Evolutionary conservation across 805 yeast species (phyloP).

Genomic region (Monosporozyma solicola): DNA sequence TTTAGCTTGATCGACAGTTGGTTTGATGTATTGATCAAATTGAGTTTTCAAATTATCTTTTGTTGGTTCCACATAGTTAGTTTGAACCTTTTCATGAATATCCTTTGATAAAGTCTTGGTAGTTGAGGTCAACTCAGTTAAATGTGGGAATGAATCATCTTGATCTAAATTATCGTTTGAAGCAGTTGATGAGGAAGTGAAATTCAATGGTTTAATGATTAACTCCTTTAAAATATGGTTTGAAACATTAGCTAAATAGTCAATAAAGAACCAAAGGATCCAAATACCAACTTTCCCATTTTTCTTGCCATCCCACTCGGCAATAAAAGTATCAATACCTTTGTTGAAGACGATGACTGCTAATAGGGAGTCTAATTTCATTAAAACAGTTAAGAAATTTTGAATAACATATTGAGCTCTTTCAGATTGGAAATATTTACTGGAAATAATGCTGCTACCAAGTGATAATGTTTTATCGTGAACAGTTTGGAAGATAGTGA

Average conservation of each 20-base stretch:
- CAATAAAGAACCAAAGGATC: slow-evolving; percentile 23
- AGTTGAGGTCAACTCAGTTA: slow-evolving; percentile 22
- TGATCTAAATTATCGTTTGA: neutral
- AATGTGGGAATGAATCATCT: slow-evolving; percentile 17
- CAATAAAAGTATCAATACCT: slow-evolving; percentile 21
- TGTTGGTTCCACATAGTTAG: slow-evolving; percentile 18
- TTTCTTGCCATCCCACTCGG: slow-evolving; percentile 2
- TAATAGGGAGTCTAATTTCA: slow-evolving; percentile 17
- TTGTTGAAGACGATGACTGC: slow-evolving; percentile 23
- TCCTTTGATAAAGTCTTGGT: slow-evolving; percentile 22
- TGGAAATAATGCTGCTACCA: neutral
- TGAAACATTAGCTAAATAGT: slow-evolving; percentile 26
- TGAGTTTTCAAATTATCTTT: slow-evolving; percentile 10
- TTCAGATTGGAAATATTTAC: neutral
- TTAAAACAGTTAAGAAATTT: neutral
- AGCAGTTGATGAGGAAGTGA: neutral
- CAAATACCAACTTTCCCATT: slow-evolving; percentile 23
- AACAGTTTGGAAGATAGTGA: neutral
- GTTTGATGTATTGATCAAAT: slow-evolving; percentile 6
- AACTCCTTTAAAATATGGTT: slow-evolving; percentile 22
- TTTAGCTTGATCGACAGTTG: slow-evolving; percentile 3
- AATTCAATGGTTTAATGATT: slow-evolving; percentile 23
- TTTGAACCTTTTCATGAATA: slow-evolving; percentile 17
- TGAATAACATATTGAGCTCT: neutral
- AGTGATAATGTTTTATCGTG: neutral